Base-by-base conservation (phyloP, 2,329 filamentous ascomycete genomes). In the Orbilia quercus region DNA sequence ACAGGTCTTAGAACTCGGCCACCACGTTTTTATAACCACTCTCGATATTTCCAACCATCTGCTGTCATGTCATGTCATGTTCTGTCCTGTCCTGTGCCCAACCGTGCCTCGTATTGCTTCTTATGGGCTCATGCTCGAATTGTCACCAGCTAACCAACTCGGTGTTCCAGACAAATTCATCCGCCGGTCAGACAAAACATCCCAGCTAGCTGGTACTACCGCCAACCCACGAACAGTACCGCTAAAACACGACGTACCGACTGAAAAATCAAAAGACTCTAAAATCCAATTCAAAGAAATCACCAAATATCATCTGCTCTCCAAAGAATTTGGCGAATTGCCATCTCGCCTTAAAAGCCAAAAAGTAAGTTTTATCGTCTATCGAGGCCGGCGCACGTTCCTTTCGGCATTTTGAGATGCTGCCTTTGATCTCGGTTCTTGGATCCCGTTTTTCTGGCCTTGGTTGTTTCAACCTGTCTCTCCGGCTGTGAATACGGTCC, bases 391-490 rank as follows among this genome's bases (percentile, higher is more conserved):
- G 59, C 22, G 67, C 67, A 72, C 67, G 67, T 72, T 59, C 67
- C 65, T 28, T 72, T 38, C 22, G 28, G 45, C 34, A 36, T 7
- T 23, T 50, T 55, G 28, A 55, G 53, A 47, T 54, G 53, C 57
- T 63, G 45, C 53, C 45, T 59, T 55, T 60, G 53, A 36, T 54
- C 67, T 65, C 59, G 67, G 53, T 72, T 72, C 67, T 50, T 44
- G 67, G 59, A 55, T 40, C 67, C 67, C 59, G 59, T 72, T 53
- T 63, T 57, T 59, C 59, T 59, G 28, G 63, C 40, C 65, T 60
- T 72, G 59, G 67, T 42, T 65, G 67, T 72, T 72, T 72, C 67
- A 72, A 64, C 44, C 34, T 51, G 59, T 62, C 65, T 59, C 66
- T 64, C 53, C 51, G 66, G 54, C 40, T 36, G 23, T 31, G 36